These are phyloP conservation scores for Phytopythium litorale DNA, from an alignment of 352 stramenopile species.

Conservation along the genomic window DNA sequence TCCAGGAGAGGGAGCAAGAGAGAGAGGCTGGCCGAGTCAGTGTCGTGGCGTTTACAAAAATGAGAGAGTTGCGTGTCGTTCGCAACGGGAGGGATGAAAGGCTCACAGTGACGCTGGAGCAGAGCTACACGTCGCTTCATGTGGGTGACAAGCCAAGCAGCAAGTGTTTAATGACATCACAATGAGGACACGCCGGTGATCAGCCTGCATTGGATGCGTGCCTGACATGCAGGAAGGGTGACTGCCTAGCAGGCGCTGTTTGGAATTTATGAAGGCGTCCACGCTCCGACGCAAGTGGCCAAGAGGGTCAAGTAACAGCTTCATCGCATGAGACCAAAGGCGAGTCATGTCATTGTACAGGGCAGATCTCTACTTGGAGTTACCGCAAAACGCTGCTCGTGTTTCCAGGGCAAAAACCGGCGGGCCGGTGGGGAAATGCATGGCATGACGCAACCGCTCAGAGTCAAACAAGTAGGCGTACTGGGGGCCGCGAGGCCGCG, in stretches of 20 bases:
- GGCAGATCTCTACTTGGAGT: neutral
- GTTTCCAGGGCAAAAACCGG: slow-evolving; percentile 3
- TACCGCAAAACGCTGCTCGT: slow-evolving; percentile 2
- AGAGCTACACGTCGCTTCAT: too few species aligned
- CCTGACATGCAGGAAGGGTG: too few species aligned
- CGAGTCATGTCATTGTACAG: neutral
- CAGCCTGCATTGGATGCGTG: too few species aligned
- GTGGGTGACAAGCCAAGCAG: too few species aligned
- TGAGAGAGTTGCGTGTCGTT: neutral
- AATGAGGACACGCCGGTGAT: too few species aligned
- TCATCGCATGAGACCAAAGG: neutral
- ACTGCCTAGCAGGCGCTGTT: too few species aligned
- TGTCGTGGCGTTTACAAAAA: neutral
- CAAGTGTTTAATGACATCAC: too few species aligned
- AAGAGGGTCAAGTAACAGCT: neutral
- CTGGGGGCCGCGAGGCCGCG: neutral
- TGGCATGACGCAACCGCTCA: neutral
- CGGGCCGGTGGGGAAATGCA: neutral
- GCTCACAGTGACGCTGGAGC: too few species aligned
- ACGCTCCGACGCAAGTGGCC: too few species aligned
- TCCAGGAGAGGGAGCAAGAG: neutral
- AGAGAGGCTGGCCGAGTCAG: neutral
- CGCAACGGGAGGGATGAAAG: too few species aligned
- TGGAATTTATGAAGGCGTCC: too few species aligned
- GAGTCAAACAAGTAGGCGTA: slow-evolving; percentile 5